Evolutionary conservation across 2,329 filamentous ascomycete species (phyloP).

Genomic region (Hymenoscyphus fructigenus): DNA sequence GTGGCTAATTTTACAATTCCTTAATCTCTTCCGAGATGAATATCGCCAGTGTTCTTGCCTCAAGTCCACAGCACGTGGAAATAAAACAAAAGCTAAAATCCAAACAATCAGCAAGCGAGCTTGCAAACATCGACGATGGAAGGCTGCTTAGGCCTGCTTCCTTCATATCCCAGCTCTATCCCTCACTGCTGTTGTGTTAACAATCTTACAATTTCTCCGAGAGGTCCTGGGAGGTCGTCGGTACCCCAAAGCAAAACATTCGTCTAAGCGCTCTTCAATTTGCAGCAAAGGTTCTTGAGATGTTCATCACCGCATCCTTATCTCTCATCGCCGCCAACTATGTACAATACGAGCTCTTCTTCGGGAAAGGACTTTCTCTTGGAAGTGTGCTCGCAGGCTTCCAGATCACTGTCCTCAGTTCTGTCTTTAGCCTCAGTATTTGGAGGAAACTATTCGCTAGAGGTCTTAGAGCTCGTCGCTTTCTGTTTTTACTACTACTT

Average conservation of each 20-base stretch:
- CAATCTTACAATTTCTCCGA: background rate
- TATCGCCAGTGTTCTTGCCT: background rate
- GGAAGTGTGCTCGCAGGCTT: background rate
- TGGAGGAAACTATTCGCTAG: background rate
- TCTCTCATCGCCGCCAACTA: background rate
- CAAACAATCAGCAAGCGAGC: background rate
- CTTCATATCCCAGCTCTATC: background rate
- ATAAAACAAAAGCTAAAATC: no score
- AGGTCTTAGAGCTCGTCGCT: background rate
- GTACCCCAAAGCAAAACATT: background rate
- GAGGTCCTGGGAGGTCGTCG: background rate
- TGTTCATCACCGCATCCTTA: background rate
- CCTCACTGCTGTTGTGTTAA: background rate
- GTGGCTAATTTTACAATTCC: background rate
- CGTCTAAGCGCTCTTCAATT: background rate
- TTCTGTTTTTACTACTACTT: background rate
- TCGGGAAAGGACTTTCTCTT: background rate
- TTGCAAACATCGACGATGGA: background rate
- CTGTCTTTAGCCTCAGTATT: background rate
- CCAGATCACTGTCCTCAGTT: background rate
- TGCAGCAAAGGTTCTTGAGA: background rate
- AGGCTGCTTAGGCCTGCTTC: background rate
- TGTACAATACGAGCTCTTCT: background rate
- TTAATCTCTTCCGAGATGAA: background rate
- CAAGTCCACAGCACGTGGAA: no score